Evolutionary conservation across 345 rosid genomes (phyloP).

Genomic region (Eucalyptus grandis): DNA sequence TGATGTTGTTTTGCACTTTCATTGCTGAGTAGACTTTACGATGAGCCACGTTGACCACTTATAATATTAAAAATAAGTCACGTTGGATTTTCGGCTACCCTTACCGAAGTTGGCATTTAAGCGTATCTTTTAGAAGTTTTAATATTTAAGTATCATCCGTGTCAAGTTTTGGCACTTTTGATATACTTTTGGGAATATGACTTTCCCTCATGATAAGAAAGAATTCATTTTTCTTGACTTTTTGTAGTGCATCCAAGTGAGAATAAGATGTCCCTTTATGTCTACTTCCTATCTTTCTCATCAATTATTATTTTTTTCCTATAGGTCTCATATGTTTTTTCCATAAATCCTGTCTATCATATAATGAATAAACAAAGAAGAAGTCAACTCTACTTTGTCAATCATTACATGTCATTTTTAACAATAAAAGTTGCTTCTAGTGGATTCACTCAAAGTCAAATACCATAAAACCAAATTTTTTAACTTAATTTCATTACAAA

Average conservation of each 20-base stretch:
- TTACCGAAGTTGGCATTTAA: too few relatives aligned
- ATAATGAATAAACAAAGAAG: background rate
- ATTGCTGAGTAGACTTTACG: too few relatives aligned
- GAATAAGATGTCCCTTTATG: background rate
- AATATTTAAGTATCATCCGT: too few relatives aligned
- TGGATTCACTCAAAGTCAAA: background rate
- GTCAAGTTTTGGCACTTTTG: too few relatives aligned
- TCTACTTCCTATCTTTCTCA: too few relatives aligned
- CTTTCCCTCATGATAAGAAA: background rate
- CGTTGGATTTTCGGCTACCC: too few relatives aligned
- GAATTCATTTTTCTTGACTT: background rate
- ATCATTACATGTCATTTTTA: background rate
- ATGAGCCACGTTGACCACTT: too few relatives aligned
- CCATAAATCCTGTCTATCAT: background rate
- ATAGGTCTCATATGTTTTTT: background rate
- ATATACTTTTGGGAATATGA: background rate
- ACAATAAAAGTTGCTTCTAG: background rate
- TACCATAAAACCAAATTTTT: background rate
- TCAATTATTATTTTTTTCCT: background rate
- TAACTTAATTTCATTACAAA: too few relatives aligned
- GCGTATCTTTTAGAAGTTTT: too few relatives aligned
- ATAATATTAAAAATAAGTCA: too few relatives aligned
- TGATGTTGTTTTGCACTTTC: too few relatives aligned
- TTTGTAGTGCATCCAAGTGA: background rate
- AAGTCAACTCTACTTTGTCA: background rate